Evolutionary conservation across 805 yeast species (phyloP), one percentile per base, ranked within the genome.

Genomic region (Starmerella sirachaensis): DNA sequence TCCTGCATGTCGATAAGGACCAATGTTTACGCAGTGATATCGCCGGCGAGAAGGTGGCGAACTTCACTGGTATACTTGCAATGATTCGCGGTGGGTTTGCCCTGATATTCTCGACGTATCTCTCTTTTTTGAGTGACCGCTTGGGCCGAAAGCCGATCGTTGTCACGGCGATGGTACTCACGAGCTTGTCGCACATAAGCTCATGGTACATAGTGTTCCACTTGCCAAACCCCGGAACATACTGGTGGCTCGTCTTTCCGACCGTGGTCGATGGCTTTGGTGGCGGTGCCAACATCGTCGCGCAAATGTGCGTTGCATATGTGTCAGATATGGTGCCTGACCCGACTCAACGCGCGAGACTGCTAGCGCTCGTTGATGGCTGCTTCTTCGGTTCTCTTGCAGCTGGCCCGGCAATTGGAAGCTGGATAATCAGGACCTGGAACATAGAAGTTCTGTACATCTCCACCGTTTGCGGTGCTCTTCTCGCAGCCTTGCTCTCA

Each of bases 231-330:
- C 42, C 47, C 3, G 25, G 31, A 20, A 44, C 46, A 16, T 45
- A 45, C 43, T 49, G 47, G 46, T 42, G 49, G 48, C 39, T 51
- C 33, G 29, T 50, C 29, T 35, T 42, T 6, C 53, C 55, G 13
- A 30, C 44, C 2, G 18, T 45, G n/a, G 29, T 50, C 12, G 45
- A 42, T 21, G 45, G 43, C 2, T 29, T 46, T 3, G 54, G 54
- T 12, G 53, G 54, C 16, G 47, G 51, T n/a, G 27, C 31, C 12
- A 36, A 36, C 6, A 27, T 47, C 8, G 38, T 48, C 12, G 25
- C 35, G 11, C 38, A 38, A 10, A 26, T 50, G 35, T 39, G 46
- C n/a, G 36, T 46, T 11, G 43, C 55, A 6, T 50, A 47, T 30
- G 29, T 51, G 11, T 42, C 52, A 5, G 55, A 51, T 29, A 31